Conservation (phyloP, 176 grass and related monocot species). For the Triticum timopheevii region DNA sequence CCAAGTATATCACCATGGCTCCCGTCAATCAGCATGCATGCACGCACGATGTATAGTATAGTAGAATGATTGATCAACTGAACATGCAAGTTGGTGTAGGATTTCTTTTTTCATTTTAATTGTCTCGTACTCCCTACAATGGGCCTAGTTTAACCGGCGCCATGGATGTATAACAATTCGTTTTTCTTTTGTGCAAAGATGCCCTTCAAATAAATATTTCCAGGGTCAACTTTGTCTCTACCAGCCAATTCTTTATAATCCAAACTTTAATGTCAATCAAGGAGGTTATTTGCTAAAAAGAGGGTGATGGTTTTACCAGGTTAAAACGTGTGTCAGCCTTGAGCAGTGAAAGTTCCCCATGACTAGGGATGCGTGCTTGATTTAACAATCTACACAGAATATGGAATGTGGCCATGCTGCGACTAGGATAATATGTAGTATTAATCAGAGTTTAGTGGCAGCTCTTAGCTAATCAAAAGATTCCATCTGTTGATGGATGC, state of each 20-base stretch:
- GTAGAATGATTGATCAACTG: neutral
- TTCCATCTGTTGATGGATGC: constrained; percentile 40
- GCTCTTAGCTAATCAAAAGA: constrained; percentile 45
- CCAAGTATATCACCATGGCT: neutral
- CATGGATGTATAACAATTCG: constrained; percentile 33
- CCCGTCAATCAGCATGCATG: neutral
- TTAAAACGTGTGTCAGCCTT: constrained; percentile 31
- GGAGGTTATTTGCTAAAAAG: constrained; percentile 29
- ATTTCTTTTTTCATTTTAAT: constrained; percentile 13
- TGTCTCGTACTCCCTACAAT: neutral
- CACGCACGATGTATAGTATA: neutral
- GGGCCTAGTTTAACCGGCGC: constrained; percentile 9
- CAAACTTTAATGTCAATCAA: constrained; percentile 40
- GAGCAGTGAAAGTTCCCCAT: constrained; percentile 27
- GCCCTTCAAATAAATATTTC: constrained; percentile 42
- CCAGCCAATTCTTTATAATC: constrained; percentile 36
- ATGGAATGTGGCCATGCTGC: constrained; percentile 40
- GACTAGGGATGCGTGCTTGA: constrained; percentile 23
- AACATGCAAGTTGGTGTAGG: constrained; percentile 4
- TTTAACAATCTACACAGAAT: constrained; percentile 51
- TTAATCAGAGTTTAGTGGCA: constrained; percentile 43
- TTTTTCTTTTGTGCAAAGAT: constrained; percentile 15
- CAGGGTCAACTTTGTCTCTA: constrained; percentile 40
- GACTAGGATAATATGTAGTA: constrained; percentile 38
- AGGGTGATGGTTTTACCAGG: constrained; percentile 24